Conservation (phyloP, 2,329 filamentous ascomycete species). For the Trichoderma sp. region DNA sequence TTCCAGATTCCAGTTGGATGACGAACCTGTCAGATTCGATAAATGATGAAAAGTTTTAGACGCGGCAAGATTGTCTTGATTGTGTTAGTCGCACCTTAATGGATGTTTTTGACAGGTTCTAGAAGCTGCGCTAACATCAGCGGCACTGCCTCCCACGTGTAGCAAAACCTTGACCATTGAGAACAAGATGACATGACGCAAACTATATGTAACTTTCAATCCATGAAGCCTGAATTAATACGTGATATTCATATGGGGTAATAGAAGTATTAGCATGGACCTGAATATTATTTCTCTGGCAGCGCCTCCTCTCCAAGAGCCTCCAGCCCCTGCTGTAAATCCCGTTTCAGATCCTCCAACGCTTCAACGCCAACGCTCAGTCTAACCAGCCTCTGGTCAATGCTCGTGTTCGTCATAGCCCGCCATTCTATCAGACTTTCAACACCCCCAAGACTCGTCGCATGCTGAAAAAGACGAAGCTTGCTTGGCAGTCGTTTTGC, state of each 20-base stretch:
- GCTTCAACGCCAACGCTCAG: not conserved
- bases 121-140: not conserved
- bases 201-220: not conserved
- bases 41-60: not conserved
- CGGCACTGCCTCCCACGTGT: not conserved
- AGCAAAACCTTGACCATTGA: not conserved
- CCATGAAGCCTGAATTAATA: not conserved
- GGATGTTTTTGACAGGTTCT: not conserved
- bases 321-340: slow-evolving; percentile 70
- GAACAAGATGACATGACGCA: not conserved
- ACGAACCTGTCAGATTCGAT: not conserved
- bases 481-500: not conserved
- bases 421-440: slow-evolving; percentile 58
- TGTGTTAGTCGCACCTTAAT: not conserved
- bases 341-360: not conserved
- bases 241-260: not conserved
- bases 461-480: not conserved
- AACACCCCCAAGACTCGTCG: not conserved
- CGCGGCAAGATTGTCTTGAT: not conserved
- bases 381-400: slow-evolving; percentile 71
- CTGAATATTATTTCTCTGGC: slow-evolving; percentile 38
- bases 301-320: slow-evolving; percentile 76
- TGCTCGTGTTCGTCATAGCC: slow-evolving; percentile 73
- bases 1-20: not conserved
- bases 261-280: not conserved